Evolutionary conservation across 192 early-diverging fungal genomes (phyloP), one percentile per base, ranked within the genome.

Genomic region (Podila epigama): DNA sequence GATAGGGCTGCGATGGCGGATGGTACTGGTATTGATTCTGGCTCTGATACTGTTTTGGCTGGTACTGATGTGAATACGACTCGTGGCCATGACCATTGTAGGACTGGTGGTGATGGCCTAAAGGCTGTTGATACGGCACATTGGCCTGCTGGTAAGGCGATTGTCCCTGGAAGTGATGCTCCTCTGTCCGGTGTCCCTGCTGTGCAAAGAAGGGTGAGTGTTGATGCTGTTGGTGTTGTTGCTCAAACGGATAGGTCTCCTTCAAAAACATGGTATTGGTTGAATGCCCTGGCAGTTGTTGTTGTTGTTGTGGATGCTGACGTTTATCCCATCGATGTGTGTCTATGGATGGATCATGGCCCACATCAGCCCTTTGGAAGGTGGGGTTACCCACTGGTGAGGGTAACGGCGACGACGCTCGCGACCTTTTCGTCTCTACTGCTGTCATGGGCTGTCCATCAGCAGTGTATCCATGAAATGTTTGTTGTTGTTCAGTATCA

Each of bases 261-360:
- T 53, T 69, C 5, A 37, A 22, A 22, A 48, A n/a, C n/a, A n/a
- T 7, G 16, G 44, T 48, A 48, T 48, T 48, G 25, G n/a, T 48
- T 22, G 44, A 5, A 18, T 48, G 20, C 25, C 20, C 20, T 40
- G 58, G 58, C 0, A 29, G 25, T 8, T 58, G 31, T 13, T 75
- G 63, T 18, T 75, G 72, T 10, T 75, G 63, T 18, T 75, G 72
- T 10, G 64, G 53, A 28, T 75, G 72, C 25, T 75, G 72, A 3
- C 54, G 58, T 20, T 75, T 62, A 15, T 75, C 65, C 72, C 72
- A 75, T 27, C 54, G 72, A 58, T 75, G 59, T 4, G 72, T 68
- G n/a, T 75, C 72, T 16, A 28, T n/a, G 34, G 63, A 50, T 31
- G 52, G 58, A 27, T 75, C 65, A 22, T 66, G 52, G 16, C 59